Base-by-base conservation (phyloP, 805 yeast species). In the Isabelozyma pseudorhagii region DNA sequence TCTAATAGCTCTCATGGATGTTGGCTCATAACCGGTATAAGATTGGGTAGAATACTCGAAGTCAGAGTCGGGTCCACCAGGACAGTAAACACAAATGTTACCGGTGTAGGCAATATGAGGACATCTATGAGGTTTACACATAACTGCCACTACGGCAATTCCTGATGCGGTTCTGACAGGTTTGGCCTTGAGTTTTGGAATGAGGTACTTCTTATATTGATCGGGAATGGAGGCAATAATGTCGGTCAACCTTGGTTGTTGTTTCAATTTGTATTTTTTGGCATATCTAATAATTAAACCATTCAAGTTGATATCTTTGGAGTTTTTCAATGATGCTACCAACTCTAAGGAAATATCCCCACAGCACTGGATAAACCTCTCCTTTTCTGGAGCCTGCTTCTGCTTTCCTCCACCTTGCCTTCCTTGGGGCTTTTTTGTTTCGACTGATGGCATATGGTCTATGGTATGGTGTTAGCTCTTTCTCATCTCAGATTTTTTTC, bases 81-180 rank as follows among this genome's bases (percentile, higher is more conserved):
- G 99, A 72, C 99, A 94, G 66, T 88, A 94, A 10, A 94, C 99
- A 75, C 99, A 94, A 54, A 94, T 94, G 64, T 94, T 94, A 53
- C 99, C 99, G 0, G 99, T 94, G 67, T 94, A 94, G 17, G 99
- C 98, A 60, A 94, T 94, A 69, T 94, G 99, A 27, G 99, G 99
- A 70, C 99, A 94, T 72, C 99, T 80, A 68, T 94, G 99, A 2
- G 99, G 99, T 68, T 94, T 94, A 74, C 97, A 92, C 98, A 94
- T 94, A 31, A 94, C 98, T 0, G 99, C 99, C 42, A 94, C 98
- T 17, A 94, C 99, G 8, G 99, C 99, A 51, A 94, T 96, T 60
- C 99, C 99, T 9, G 96, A 88, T 0, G 99, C 99, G 0, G 99
- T 94, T 69, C 99, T 81, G 42, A 94, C 98, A 0, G 99, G 99